Evolutionary conservation across 202 grass and related monocot species (phyloP).

Genomic region (Bolboschoenoplectus hybrid): DNA sequence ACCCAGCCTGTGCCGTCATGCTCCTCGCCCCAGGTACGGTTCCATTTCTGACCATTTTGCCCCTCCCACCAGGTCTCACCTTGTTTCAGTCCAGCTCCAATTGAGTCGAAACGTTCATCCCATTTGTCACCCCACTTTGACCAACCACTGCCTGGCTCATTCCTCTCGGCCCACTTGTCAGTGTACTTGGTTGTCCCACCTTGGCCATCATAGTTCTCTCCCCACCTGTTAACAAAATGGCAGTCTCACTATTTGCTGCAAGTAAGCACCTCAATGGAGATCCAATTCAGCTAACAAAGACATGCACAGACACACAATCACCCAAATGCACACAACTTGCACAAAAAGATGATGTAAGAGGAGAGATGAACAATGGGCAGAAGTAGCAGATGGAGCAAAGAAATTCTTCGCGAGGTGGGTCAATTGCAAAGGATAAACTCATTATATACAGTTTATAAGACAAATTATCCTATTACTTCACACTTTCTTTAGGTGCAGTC

Average conservation of each 20-base stretch:
- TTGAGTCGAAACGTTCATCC: conserved; percentile 75
- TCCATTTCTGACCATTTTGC: conserved; percentile 74
- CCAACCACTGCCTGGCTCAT: conserved; percentile 60
- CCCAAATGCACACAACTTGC: background rate
- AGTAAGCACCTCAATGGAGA: conserved; percentile 3
- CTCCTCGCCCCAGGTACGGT: conserved; percentile 92
- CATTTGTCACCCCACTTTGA: conserved; percentile 98
- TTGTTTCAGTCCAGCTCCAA: conserved; percentile 65
- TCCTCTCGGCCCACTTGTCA: conserved; percentile 89
- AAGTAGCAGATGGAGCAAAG: background rate
- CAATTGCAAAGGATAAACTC: background rate
- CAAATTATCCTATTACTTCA: background rate
- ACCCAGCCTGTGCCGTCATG: conserved; percentile 82
- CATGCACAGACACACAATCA: background rate
- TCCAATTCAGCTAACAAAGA: background rate
- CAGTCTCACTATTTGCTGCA: background rate
- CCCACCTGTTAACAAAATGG: conserved; percentile 63
- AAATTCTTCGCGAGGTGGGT: background rate
- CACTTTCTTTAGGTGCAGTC: background rate
- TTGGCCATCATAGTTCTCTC: conserved; percentile 77
- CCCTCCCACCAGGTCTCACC: conserved; percentile 97
- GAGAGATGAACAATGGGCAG: background rate
- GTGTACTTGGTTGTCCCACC: conserved; percentile 86
- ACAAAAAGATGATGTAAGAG: background rate
- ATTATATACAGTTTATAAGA: background rate